These are phyloP conservation scores for Funneliformis geosporum DNA, from an alignment of 192 early-diverging fungal genomes.

Conservation along the genomic window DNA sequence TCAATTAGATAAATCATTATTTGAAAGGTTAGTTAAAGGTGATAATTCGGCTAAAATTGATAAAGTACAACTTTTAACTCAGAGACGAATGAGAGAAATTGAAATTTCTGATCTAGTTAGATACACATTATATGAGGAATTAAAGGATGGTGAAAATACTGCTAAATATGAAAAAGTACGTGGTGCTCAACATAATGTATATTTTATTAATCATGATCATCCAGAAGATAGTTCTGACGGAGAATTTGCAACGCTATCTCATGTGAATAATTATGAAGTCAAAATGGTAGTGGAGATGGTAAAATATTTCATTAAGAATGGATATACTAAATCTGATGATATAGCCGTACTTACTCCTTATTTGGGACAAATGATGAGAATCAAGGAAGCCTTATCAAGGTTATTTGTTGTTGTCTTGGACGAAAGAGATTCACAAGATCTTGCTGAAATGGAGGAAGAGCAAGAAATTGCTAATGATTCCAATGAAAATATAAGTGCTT, in stretches of 20 bases:
- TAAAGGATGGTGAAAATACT: slow-evolving; percentile 44
- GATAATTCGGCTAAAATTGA: not conserved
- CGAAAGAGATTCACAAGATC: slow-evolving; percentile 40
- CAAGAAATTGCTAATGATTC: too few species aligned
- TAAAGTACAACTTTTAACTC: not conserved
- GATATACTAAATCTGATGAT: too few species aligned
- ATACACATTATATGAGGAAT: slow-evolving; percentile 47
- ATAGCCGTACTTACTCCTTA: too few species aligned
- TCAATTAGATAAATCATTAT: slow-evolving; percentile 28
- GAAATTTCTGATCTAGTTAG: slow-evolving; percentile 53
- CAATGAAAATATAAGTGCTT: not conserved
- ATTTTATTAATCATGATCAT: slow-evolving; percentile 51
- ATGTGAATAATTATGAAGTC: slow-evolving; percentile 50
- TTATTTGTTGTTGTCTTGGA: slow-evolving; percentile 41
- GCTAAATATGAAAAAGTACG: slow-evolving; percentile 37
- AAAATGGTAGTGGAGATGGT: too few species aligned
- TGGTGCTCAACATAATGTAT: slow-evolving; percentile 50
- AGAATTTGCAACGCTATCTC: slow-evolving; percentile 47
- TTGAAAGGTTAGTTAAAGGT: slow-evolving; percentile 26
- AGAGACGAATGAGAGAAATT: slow-evolving; percentile 44
- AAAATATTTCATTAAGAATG: too few species aligned
- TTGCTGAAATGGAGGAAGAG: slow-evolving; percentile 34
- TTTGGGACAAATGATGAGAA: slow-evolving; percentile 49
- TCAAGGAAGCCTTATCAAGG: slow-evolving; percentile 37
- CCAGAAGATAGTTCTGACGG: slow-evolving; percentile 42